Base-by-base conservation (phyloP, 2,329 filamentous ascomycete genomes). In the Hypoxylon sp. region DNA sequence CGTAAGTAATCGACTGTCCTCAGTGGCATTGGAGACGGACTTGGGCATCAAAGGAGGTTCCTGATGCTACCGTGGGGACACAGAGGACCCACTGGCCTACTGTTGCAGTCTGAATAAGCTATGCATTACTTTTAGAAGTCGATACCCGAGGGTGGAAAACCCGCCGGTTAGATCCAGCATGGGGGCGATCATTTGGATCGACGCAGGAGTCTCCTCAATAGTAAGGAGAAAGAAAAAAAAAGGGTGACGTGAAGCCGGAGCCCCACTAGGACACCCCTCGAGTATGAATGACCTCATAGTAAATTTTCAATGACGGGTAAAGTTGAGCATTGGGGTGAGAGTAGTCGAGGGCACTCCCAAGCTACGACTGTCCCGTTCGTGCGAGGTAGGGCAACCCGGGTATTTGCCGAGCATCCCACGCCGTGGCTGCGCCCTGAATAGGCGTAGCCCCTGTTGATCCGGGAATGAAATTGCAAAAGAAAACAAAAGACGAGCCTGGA, bases 281-380 rank as follows among this genome's bases (percentile, higher is more conserved):
- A 61, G 60, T 66, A 72, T 66, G 63, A 56, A 67, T 70, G 66
- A 69, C 66, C 67, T 68, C 63, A 70, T 73, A 68, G 58, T 61
- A 70, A 68, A 67, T 72, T 74, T 55, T 68, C 68, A 73, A 68
- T 66, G 67, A 73, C 72, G 75, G 75, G 67, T 76, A 77, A 76
- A 76, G 63, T 72, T 58, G 45, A 49, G 51, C 6, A 48, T 62
- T 60, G 60, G 58, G 51, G 43, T 63, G 23, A 48, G 49, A 25
- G 36, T 62, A 50, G 30, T 55, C 49, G 51, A 64, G 49, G 43
- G n/a, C 36, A 51, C 51, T 41, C 28, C 45, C 32, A 51, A 55
- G 48, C 50, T 68, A 45, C 51, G 58, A 67, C 52, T 28, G 55
- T 65, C 61, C 68, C 68, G 63, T 72, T 71, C 69, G 68, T 72